phyloP scores from a whole-genome alignment of 2,329 filamentous ascomycete genomes.

The Fusarium decemcellulare region DNA sequence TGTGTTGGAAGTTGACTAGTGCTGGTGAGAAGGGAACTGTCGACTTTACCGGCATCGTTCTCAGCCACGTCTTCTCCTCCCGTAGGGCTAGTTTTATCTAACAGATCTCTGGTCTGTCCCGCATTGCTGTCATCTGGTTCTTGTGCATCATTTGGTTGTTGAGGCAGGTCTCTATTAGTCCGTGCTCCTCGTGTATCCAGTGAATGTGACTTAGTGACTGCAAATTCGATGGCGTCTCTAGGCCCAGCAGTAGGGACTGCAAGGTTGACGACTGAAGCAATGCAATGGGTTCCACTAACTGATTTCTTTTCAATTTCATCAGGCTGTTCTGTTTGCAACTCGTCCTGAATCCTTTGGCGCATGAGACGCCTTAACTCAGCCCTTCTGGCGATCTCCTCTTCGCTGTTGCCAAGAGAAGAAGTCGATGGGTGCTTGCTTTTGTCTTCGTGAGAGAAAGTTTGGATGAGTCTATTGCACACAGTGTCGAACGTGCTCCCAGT shows the following conservation, averaged over 20 bases:
- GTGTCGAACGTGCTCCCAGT: constrained; percentile 59
- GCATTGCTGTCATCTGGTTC: neutral
- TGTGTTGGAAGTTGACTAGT: neutral
- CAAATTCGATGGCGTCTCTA: constrained; percentile 65
- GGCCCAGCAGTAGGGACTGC: constrained; percentile 57
- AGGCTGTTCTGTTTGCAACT: constrained; percentile 64
- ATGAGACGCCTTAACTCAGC: constrained; percentile 70
- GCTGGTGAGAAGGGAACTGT: neutral
- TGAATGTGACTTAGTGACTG: constrained; percentile 33
- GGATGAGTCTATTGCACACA: constrained; percentile 61
- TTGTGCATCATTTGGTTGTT: neutral
- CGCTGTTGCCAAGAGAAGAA: constrained; percentile 60
- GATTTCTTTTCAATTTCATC: constrained; percentile 51
- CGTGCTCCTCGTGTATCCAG: constrained; percentile 1
- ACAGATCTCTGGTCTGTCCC: neutral
- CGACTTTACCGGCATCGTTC: neutral
- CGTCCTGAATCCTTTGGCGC: constrained; percentile 70
- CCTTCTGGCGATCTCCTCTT: constrained; percentile 68
- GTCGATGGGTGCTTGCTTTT: constrained; percentile 57
- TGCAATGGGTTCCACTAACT: constrained; percentile 41
- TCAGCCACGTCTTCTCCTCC: neutral
- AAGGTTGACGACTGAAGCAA: constrained; percentile 47
- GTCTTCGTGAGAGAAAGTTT: constrained; percentile 62
- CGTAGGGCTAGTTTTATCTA: too few relatives aligned
- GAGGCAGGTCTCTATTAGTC: constrained; percentile 10